Base-by-base conservation (phyloP, 139 green algal genomes). In the Tetraselmis chui region DNA sequence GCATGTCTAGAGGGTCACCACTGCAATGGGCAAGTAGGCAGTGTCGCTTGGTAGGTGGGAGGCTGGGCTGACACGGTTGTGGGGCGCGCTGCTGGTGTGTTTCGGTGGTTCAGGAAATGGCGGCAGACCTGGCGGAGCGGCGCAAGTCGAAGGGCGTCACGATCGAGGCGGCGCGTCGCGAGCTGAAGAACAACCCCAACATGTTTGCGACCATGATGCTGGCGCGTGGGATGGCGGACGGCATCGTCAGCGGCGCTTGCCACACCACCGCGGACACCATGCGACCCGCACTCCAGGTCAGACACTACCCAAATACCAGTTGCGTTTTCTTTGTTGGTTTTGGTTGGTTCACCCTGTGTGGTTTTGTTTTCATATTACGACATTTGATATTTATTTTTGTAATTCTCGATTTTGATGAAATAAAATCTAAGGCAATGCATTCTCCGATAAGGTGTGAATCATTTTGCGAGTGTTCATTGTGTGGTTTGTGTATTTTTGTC, bases 251-350 rank as follows among this genome's bases (percentile, higher is more conserved):
- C 0, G 94, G 94, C 2, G 91, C 94, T 11, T 87, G 86, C 0
- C 93, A 95, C 88, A 98, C 95, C 31, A 98, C 94, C n/a, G 95
- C 95, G 24, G 88, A 89, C 78, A 98, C 94, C 27, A 92, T 98
- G 31, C 86, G 95, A 1, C 94, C 94, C 1, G 94, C 91, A n/a
- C 90, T 98, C 82, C 93, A 96, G 89, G 89, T 95, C n/a, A n/a
- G n/a, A n/a, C n/a, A n/a, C n/a, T n/a, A n/a, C n/a, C n/a, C n/a
- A n/a, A n/a, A n/a, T n/a, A n/a, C n/a, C n/a, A n/a, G n/a, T n/a
- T n/a, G n/a, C n/a, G n/a, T n/a, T n/a, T n/a, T n/a, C n/a, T n/a
- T n/a, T n/a, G n/a, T n/a, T n/a, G n/a, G n/a, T n/a, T n/a, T n/a
- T n/a, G n/a, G n/a, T n/a, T n/a, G n/a, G n/a, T n/a, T n/a, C n/a